Base-by-base conservation (phyloP, 1,284 basidiomycete species). In the Lentinus polychrous region DNA sequence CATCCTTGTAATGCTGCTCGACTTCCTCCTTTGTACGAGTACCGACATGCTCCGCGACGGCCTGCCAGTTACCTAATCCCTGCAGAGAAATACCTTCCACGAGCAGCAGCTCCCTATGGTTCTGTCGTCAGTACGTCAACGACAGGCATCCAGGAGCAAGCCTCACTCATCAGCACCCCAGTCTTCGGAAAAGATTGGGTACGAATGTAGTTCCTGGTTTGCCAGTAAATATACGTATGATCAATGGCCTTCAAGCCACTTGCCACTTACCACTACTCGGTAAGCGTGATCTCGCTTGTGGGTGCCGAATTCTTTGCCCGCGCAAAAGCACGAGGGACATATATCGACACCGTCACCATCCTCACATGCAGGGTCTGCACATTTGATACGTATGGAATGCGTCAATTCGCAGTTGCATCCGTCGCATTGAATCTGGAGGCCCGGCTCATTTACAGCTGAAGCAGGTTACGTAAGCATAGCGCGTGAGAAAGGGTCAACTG, bases 161-260 rank as follows among this genome's bases (percentile, higher is more conserved):
- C 71, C 82, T 66, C 60, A 91, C 86, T 99, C 95, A 68, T 99
- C 95, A 8, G 94, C 96, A 32, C 94, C 95, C 95, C 95, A 99
- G 63, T 96, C 93, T 52, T 89, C 83, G 11, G 83, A 80, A 60
- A 97, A 96, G 60, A 99, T 96, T 3, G 95, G 95, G 65, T 95
- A 93, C 7, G 93, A 92, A 63, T 95, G 91, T 59, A 96, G 80
- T 72, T 96, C 94, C 91, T 97, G 64, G 8, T 36, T 52, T 22
- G 46, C 18, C 18, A 24, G 11, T n/a, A 12, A 49, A 40, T 24
- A 38, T 32, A 37, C n/a, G n/a, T 48, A 24, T 43, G 22, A 33
- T 27, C 17, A 40, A 22, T 20, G 22, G 39, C 15, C 31, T 4
- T 33, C n/a, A 31, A 18, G 17, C 6, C 12, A 69, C 75, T 67